Percentiles rank a stretch among this genome's conserved stretches.
These are phyloP conservation scores for Nakazawaea holstii DNA, from an alignment of 805 yeast species.

Conservation along the genomic window DNA sequence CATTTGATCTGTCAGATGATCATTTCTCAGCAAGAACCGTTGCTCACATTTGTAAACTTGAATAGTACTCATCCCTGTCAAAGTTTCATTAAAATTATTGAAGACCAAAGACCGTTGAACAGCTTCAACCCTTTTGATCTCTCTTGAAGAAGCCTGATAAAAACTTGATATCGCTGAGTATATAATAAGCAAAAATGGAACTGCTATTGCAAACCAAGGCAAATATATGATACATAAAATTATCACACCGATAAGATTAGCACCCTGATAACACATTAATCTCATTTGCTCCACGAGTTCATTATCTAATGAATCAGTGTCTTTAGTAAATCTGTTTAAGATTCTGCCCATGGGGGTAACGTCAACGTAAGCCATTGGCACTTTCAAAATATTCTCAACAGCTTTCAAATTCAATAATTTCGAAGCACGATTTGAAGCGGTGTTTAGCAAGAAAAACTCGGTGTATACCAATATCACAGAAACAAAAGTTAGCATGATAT, in stretches of 20 bases:
- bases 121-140: constrained; percentile 47
- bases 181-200: constrained; percentile 31
- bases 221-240: constrained; percentile 32
- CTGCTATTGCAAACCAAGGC: constrained; percentile 41
- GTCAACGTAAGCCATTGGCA: constrained; percentile 24
- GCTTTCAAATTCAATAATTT: constrained; percentile 15
- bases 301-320: constrained; percentile 22
- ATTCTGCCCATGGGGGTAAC: constrained; percentile 25
- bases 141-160: constrained; percentile 46
- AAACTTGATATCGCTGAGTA: constrained; percentile 31
- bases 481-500: constrained; percentile 13
- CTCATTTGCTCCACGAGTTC: constrained; percentile 20
- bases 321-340: constrained; percentile 23
- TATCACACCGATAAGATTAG: constrained; percentile 14
- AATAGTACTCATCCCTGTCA: constrained; percentile 44
- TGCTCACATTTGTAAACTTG: constrained; percentile 33
- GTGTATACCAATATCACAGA: constrained; percentile 8
- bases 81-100: constrained; percentile 44
- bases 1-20: constrained; percentile 31
- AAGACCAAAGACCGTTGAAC: constrained; percentile 45
- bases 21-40: constrained; percentile 38
- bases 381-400: constrained; percentile 14
- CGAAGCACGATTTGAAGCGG: constrained; percentile 16
- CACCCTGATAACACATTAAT: constrained; percentile 18
- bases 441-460: constrained; percentile 12